Conservation (phyloP, 495 filamentous ascomycete genomes). For the Daldinia childiae region DNA sequence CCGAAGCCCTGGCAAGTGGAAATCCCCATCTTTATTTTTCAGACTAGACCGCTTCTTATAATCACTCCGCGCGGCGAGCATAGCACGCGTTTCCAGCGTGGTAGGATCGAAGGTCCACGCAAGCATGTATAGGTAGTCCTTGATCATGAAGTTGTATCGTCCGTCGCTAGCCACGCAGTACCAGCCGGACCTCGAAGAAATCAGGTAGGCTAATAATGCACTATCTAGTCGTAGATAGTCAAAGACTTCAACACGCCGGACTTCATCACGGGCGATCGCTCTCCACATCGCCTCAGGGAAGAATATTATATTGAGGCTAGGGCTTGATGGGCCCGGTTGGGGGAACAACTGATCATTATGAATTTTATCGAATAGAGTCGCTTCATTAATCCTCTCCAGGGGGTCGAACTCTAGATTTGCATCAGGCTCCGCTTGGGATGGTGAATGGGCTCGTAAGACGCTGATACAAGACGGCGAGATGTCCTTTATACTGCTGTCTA, state of each 20-base stretch:
- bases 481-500: not conserved
- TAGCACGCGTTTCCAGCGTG: constrained; percentile 2
- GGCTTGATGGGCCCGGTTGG: not conserved
- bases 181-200: constrained; percentile 12
- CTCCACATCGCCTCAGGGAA: constrained; percentile 2
- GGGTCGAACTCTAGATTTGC: not conserved
- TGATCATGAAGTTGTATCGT: constrained; percentile 17
- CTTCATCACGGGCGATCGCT: not conserved
- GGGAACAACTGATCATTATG: not conserved
- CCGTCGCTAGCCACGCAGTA: not conserved
- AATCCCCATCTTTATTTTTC: not conserved
- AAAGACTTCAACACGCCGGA: not conserved
- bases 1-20: constrained; percentile 9
- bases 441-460: not conserved
- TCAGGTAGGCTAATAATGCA: not conserved
- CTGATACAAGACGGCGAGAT: not conserved
- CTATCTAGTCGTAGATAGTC: not conserved
- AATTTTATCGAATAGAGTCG: constrained; percentile 1
- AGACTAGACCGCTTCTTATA: not conserved
- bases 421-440: not conserved
- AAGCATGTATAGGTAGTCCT: constrained; percentile 19
- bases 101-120: constrained; percentile 10
- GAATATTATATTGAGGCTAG: constrained; percentile 8
- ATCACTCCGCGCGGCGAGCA: not conserved
- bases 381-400: not conserved